Base-by-base conservation (phyloP, 2,329 filamentous ascomycete species). In the Botrytis medusae region DNA sequence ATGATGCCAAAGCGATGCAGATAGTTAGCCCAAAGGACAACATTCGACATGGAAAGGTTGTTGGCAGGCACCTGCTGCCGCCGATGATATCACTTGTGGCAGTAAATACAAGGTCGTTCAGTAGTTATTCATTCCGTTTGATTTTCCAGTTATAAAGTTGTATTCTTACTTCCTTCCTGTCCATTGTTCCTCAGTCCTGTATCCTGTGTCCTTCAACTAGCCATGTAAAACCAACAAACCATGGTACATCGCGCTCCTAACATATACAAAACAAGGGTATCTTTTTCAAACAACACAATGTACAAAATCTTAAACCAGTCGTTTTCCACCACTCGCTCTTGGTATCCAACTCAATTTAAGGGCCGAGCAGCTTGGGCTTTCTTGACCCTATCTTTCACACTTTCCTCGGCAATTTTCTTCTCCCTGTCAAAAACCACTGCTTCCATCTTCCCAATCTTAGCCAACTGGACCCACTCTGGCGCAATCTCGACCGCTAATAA, bases 401-500 rank as follows among this genome's bases (percentile, higher is more conserved):
- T 76, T 69, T 61, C 68, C 63, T 81, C 79, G 5, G 46, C 51
- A 16, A 76, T 75, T 48, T 77, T 78, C 69, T 78, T 76, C 72
- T 81, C 79, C 69, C 80, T 76, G 73, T 83, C 84, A 73, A 87
- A 81, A 60, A 86, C 84, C 22, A 86, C 81, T 7, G 84, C 84
- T 72, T 83, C 83, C 69, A 83, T 78, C 74, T 83, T 82, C 48
- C 83, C 84, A 74, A 85, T 81, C 62, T 82, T 83, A 42, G 86
- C 83, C 73, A 87, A 78, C 40, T 82, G 84, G 46, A 87, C 79
- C 87, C 86, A 88, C 63, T 83, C 83, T 16, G 85, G 85, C 59
- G 86, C 82, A 68, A 85, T 83, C 42, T 86, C 81, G 46, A 82
- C 79, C 7, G 83, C 83, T 62, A 88, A 79, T 54, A 88, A 81